Percentiles rank a stretch among this genome's conserved stretches.
Conservation (phyloP, 2,329 filamentous ascomycete genomes). For the Leptographium procerum region DNA sequence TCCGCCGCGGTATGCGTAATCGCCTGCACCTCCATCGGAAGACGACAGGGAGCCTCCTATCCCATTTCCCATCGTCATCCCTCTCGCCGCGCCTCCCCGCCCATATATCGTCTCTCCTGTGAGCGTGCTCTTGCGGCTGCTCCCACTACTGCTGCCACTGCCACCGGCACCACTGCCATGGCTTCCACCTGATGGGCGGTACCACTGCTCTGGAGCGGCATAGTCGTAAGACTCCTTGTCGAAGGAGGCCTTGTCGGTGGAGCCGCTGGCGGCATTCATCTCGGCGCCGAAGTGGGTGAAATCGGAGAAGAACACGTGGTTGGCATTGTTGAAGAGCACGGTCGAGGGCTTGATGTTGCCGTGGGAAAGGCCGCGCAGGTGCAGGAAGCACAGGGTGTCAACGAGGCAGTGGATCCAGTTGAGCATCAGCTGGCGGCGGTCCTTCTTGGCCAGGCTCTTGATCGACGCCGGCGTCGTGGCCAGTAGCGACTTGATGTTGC, state of each 20-base stretch:
- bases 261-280: conserved; percentile 21
- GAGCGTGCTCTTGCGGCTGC: conserved; percentile 9
- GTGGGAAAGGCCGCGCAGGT: conserved; percentile 52
- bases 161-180: conserved; percentile 5
- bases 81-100: background rate
- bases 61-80: conserved; percentile 4
- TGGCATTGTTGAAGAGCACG: conserved; percentile 52
- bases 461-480: conserved; percentile 49
- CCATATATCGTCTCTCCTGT: background rate
- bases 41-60: conserved; percentile 5
- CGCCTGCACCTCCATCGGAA: background rate
- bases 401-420: conserved; percentile 67
- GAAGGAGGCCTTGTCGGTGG: conserved; percentile 34
- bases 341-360: conserved; percentile 61
- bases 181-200: conserved; percentile 22
- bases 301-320: conserved; percentile 58
- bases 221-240: conserved; percentile 65
- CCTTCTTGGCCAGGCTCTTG: conserved; percentile 49
- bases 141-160: conserved; percentile 23
- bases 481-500: conserved; percentile 56
- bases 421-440: conserved; percentile 48
- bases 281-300: conserved; percentile 37
- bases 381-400: conserved; percentile 57
- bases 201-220: conserved; percentile 56
- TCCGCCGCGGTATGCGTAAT: background rate